These are phyloP conservation scores for Fremontodendron californicum DNA, from an alignment of 345 rosid genomes.

Conservation along the genomic window DNA sequence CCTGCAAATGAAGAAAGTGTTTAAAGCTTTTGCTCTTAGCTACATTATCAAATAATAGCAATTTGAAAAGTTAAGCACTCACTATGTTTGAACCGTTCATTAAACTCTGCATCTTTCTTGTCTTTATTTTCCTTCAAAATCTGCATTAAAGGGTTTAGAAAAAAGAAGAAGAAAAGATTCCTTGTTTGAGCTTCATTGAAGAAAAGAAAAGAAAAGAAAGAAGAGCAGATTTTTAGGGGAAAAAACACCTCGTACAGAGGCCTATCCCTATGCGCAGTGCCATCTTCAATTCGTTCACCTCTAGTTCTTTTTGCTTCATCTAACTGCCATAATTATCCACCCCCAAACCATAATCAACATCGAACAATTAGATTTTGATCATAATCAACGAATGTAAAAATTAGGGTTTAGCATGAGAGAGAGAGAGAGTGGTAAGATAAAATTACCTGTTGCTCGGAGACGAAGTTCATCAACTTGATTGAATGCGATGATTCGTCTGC, in stretches of 20 bases:
- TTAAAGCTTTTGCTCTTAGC: neutral
- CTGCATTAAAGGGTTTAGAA: constrained; percentile 28
- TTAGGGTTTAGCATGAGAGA: neutral
- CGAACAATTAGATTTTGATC: neutral
- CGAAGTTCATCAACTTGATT: constrained; percentile 78
- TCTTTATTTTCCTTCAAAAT: constrained; percentile 94
- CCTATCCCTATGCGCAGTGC: constrained; percentile 90
- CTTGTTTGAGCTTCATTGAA: neutral
- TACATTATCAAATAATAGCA: neutral
- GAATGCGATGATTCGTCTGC: constrained; percentile 56
- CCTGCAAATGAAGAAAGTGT: constrained; percentile 39
- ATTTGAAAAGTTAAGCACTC: constrained; percentile 28
- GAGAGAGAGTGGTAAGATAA: neutral
- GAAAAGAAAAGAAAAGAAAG: neutral
- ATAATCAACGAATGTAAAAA: neutral
- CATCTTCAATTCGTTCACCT: constrained; percentile 93
- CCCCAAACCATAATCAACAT: neutral
- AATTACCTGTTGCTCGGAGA: constrained; percentile 81
- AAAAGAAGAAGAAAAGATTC: neutral
- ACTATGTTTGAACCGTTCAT: constrained; percentile 95
- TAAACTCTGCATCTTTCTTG: constrained; percentile 90
- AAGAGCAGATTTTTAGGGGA: neutral
- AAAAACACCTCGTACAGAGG: constrained; percentile 68
- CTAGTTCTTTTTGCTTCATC: constrained; percentile 79
- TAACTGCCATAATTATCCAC: constrained; percentile 42